These are phyloP conservation scores for Gossypium stocksii DNA, from an alignment of 345 rosid genomes.

Conservation along the genomic window DNA sequence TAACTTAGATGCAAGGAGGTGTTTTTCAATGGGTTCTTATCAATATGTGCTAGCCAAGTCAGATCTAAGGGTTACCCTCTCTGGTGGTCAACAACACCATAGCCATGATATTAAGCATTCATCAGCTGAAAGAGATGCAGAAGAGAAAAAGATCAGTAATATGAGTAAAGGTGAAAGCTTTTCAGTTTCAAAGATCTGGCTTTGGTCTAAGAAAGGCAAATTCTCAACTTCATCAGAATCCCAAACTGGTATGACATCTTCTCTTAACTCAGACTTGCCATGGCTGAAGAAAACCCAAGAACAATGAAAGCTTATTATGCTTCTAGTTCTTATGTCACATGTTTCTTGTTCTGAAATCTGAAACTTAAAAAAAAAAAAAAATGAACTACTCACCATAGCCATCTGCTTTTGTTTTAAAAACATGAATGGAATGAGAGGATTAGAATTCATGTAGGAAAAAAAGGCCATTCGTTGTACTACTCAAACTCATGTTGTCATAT, in stretches of 20 bases:
- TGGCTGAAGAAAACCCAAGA: constrained; percentile 54
- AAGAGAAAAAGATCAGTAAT: constrained; percentile 52
- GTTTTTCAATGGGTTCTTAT: constrained; percentile 87
- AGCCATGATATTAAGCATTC: constrained; percentile 25
- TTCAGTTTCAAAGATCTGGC: constrained; percentile 88
- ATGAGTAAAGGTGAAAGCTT: constrained; percentile 77
- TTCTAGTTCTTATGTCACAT: constrained; percentile 17
- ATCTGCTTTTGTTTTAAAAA: constrained; percentile 1
- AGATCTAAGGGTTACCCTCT: constrained; percentile 52
- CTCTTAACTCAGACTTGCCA: constrained; percentile 58
- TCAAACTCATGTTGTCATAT: constrained; percentile 10
- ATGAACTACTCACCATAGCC: constrained; percentile 2
- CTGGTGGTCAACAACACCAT: constrained; percentile 14
- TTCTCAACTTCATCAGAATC: constrained; percentile 44
- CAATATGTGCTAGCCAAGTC: constrained; percentile 69
- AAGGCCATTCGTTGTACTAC: constrained; percentile 1
- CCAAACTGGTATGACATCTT: constrained; percentile 47
- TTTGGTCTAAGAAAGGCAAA: constrained; percentile 78
- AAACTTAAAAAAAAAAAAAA: not conserved
- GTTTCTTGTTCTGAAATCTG: constrained; percentile 7
- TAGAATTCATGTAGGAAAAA: constrained; percentile 16
- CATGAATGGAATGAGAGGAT: constrained; percentile 5
- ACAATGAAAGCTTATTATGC: constrained; percentile 27
- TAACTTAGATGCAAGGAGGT: constrained; percentile 74
- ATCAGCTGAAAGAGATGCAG: constrained; percentile 33